Conservation (phyloP, 2,329 filamentous ascomycete genomes). For the Mariannaea sp. region DNA sequence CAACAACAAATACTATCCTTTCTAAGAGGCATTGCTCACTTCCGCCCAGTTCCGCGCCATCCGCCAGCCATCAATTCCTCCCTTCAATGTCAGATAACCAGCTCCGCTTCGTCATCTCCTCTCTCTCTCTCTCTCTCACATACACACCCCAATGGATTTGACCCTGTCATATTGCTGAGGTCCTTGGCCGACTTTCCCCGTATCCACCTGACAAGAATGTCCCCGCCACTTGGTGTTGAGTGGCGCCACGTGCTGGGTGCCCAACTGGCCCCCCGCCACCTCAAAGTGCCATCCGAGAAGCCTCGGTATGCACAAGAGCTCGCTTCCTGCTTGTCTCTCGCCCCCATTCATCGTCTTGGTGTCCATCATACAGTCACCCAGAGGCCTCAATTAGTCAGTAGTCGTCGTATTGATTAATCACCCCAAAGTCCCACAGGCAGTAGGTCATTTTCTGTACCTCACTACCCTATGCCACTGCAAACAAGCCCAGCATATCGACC, state of each 20-base stretch:
- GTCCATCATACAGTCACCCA: slow-evolving; percentile 7
- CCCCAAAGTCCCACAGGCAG: slow-evolving; percentile 19
- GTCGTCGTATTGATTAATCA: slow-evolving; percentile 5
- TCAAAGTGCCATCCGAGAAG: slow-evolving; percentile 8
- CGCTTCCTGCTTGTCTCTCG: slow-evolving; percentile 16
- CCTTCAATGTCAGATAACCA: not conserved
- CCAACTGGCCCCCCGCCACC: slow-evolving; percentile 28
- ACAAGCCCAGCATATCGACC: slow-evolving; percentile 21
- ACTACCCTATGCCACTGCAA: slow-evolving; percentile 20
- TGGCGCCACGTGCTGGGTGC: slow-evolving; percentile 38
- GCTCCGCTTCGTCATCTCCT: slow-evolving; percentile 3
- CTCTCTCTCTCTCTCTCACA: no score
- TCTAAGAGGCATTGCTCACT: slow-evolving; percentile 2
- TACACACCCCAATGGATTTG: no score
- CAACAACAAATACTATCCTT: slow-evolving; percentile 5
- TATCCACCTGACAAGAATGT: slow-evolving; percentile 24
- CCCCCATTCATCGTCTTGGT: slow-evolving; percentile 9
- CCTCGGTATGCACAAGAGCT: not conserved
- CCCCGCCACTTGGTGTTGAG: slow-evolving; percentile 35
- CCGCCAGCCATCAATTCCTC: not conserved
- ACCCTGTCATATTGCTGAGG: slow-evolving; percentile 11
- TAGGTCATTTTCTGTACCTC: slow-evolving; percentile 15
- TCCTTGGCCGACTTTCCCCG: slow-evolving; percentile 27
- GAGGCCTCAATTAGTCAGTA: slow-evolving; percentile 24
- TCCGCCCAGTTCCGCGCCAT: slow-evolving; percentile 16